Evolutionary conservation across 768 basidiomycete species (phyloP).

Genomic region (Podaxis mareebaensis): DNA sequence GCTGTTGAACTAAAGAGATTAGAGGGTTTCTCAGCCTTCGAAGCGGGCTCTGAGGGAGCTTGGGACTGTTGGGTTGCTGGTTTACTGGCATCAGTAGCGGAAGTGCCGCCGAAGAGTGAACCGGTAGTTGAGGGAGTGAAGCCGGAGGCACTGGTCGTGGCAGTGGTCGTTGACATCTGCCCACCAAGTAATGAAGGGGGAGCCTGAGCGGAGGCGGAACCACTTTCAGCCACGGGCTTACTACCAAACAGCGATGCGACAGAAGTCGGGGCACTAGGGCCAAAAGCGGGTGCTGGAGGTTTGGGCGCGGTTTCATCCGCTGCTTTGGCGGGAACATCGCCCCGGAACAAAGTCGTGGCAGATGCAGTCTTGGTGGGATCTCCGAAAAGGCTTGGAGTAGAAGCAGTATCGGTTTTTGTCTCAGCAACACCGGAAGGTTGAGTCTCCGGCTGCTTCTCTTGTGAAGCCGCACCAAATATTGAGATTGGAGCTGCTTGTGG

Average conservation of each 20-base stretch:
- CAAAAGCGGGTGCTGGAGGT: slow-evolving; percentile 22
- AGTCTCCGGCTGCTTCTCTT: background rate
- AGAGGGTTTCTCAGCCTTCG: slow-evolving; percentile 10
- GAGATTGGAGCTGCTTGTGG: slow-evolving; percentile 6
- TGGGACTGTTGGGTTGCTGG: slow-evolving; percentile 22
- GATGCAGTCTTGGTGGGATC: background rate
- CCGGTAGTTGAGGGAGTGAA: background rate
- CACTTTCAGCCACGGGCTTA: slow-evolving; percentile 4
- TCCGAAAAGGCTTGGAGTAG: slow-evolving; percentile 1
- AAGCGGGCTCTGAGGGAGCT: slow-evolving; percentile 17
- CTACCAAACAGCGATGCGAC: slow-evolving; percentile 6
- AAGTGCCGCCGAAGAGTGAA: background rate
- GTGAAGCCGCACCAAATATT: slow-evolving; percentile 7
- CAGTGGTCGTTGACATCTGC: background rate
- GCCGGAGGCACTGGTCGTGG: background rate
- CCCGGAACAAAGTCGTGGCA: background rate
- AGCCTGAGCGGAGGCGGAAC: background rate
- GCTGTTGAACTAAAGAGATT: slow-evolving; percentile 23
- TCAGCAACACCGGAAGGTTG: background rate
- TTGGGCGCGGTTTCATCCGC: background rate
- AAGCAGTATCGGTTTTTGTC: background rate
- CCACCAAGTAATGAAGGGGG: slow-evolving; percentile 23
- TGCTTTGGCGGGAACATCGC: background rate
- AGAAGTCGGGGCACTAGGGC: slow-evolving; percentile 15
- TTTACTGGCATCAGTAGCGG: slow-evolving; percentile 16